These are phyloP conservation scores for Phytopythium vexans DNA, from an alignment of 352 stramenopile genomes.

Conservation along the genomic window DNA sequence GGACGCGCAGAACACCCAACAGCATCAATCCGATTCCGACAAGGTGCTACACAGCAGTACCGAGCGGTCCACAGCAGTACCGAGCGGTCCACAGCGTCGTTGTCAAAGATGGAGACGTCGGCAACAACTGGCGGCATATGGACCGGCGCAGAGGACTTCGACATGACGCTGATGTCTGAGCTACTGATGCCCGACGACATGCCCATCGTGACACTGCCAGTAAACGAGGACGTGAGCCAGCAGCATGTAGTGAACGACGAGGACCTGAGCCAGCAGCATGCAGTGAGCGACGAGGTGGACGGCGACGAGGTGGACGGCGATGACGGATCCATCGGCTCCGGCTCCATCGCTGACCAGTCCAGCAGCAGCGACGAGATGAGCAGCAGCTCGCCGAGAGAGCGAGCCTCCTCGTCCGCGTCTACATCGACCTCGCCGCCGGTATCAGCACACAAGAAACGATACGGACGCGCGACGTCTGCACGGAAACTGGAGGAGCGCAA, in stretches of 20 bases:
- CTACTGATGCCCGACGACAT: constrained; percentile 41
- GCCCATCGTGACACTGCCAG: too few species aligned
- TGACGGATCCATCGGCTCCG: background rate
- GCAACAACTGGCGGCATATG: background rate
- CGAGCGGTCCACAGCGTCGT: background rate
- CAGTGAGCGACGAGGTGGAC: constrained; percentile 5
- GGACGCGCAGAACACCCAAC: too few species aligned
- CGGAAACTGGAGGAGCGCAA: constrained; percentile 13
- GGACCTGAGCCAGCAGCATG: too few species aligned
- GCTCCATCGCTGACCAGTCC: background rate
- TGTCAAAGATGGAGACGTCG: background rate
- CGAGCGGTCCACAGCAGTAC: too few species aligned
- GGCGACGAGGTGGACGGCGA: constrained; percentile 4
- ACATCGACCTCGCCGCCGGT: too few species aligned
- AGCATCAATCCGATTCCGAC: too few species aligned
- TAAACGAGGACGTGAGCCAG: too few species aligned
- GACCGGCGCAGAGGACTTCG: constrained; percentile 15
- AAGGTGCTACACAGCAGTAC: too few species aligned
- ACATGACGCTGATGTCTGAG: constrained; percentile 46
- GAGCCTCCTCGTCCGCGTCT: background rate
- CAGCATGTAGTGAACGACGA: constrained; percentile 15
- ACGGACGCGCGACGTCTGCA: background rate
- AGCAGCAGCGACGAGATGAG: background rate
- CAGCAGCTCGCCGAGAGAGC: too few species aligned
- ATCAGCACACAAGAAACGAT: background rate